Evolutionary conservation across 257 asterid species (phyloP).

Genomic region (Orobanche coerulescens): DNA sequence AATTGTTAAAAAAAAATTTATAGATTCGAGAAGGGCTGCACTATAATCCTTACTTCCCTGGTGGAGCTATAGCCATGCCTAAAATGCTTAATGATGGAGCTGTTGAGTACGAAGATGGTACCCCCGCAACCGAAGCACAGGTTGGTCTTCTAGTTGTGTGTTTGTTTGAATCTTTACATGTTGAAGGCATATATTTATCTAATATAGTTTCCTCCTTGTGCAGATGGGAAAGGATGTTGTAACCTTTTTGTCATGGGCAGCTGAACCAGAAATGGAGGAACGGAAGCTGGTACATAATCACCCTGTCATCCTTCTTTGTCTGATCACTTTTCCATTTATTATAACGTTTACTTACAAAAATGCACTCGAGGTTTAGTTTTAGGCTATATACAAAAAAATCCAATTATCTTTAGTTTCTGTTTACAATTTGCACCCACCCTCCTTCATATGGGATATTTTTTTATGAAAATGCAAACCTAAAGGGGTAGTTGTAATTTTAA

Average conservation of each 20-base stretch:
- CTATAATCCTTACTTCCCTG: slow-evolving; percentile 74
- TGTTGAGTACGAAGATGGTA: slow-evolving; percentile 68
- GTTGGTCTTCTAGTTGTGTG: slow-evolving; percentile 11
- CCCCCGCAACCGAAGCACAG: slow-evolving; percentile 77
- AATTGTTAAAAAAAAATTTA: slow-evolving; percentile 2
- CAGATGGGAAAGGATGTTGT: slow-evolving; percentile 80
- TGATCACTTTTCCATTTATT: not conserved
- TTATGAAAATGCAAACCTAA: not conserved
- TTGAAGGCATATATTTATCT: not conserved
- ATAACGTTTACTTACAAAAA: too few relatives aligned
- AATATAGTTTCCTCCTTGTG: slow-evolving; percentile 1
- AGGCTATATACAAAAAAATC: too few relatives aligned
- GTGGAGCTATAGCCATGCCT: slow-evolving; percentile 83
- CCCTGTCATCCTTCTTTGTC: not conserved
- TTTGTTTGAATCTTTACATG: not conserved
- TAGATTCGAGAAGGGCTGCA: slow-evolving; percentile 71
- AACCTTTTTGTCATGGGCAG: slow-evolving; percentile 67
- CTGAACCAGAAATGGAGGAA: slow-evolving; percentile 84
- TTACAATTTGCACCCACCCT: too few relatives aligned
- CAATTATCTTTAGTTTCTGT: too few relatives aligned
- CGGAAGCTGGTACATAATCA: slow-evolving; percentile 48
- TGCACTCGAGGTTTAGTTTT: too few relatives aligned
- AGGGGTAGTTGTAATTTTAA: not conserved
- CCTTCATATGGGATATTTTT: not conserved
- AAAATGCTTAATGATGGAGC: slow-evolving; percentile 83